Conservation (phyloP, 805 yeast genomes). For the Lipomyces spencermartinsiae region DNA sequence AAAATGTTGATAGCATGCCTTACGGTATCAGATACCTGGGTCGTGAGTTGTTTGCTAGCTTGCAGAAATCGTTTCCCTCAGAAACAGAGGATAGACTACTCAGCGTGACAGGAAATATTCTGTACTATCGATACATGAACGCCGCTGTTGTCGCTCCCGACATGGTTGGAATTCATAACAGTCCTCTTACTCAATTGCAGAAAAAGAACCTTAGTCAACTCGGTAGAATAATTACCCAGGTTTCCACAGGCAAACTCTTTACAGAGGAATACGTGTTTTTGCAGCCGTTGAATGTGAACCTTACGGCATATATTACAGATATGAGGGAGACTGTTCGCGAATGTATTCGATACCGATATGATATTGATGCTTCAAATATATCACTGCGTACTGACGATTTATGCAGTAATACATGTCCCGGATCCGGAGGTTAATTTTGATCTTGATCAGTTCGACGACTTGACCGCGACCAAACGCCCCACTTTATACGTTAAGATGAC, state of each 20-base stretch:
- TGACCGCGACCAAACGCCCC: slow-evolving; percentile 58
- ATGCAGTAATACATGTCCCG: slow-evolving; percentile 56
- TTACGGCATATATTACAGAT: slow-evolving; percentile 57
- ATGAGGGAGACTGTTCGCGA: slow-evolving; percentile 54
- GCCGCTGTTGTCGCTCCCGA: slow-evolving; percentile 51
- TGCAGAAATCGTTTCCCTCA: slow-evolving; percentile 54
- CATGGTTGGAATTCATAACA: slow-evolving; percentile 57
- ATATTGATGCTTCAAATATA: neutral
- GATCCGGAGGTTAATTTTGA: slow-evolving; percentile 66
- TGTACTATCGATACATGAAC: slow-evolving; percentile 46
- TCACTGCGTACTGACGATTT: neutral
- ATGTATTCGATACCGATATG: slow-evolving; percentile 15
- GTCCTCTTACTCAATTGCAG: slow-evolving; percentile 45
- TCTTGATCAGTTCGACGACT: slow-evolving; percentile 71
- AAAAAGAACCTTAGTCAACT: slow-evolving; percentile 62
- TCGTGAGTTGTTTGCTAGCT: slow-evolving; percentile 50
- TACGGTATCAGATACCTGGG: slow-evolving; percentile 63
- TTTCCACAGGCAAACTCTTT: slow-evolving; percentile 73
- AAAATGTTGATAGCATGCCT: slow-evolving; percentile 54
- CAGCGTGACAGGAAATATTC: slow-evolving; percentile 68
- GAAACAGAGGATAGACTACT: slow-evolving; percentile 64
- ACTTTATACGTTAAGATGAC: slow-evolving; percentile 47
- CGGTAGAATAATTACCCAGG: slow-evolving; percentile 65
- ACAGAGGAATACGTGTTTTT: slow-evolving; percentile 65
- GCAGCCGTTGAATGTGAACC: slow-evolving; percentile 80